Conservation (phyloP, 73 alveolate species). For the Tetrahymena malaccensis region DNA sequence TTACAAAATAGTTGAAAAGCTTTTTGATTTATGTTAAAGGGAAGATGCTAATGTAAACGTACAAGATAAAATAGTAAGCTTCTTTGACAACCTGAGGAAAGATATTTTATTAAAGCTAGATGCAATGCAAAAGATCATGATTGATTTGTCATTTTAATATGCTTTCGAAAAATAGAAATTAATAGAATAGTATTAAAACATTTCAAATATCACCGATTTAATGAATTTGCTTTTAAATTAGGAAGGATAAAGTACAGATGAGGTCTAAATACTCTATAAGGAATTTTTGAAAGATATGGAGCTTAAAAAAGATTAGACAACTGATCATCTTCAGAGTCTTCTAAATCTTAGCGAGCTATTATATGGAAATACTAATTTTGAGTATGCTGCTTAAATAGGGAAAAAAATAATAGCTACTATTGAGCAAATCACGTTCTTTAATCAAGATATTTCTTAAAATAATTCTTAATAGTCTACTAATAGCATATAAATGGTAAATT, state of each 20-base stretch:
- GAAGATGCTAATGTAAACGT: background rate
- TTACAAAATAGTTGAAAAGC: background rate
- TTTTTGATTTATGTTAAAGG: background rate
- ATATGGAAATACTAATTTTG: background rate
- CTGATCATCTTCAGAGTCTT: background rate
- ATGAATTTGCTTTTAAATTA: too few relatives aligned
- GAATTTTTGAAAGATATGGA: background rate
- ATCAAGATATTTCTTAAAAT: too few relatives aligned
- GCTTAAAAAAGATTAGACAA: background rate
- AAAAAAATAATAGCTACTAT: background rate
- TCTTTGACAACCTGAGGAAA: background rate
- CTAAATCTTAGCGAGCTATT: background rate
- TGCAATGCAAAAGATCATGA: background rate
- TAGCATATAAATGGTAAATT: too few relatives aligned
- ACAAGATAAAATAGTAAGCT: too few relatives aligned
- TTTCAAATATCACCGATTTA: background rate
- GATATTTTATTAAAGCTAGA: background rate
- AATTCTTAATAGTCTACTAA: background rate
- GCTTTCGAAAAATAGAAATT: background rate
- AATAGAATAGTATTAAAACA: too few relatives aligned
- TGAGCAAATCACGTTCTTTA: background rate
- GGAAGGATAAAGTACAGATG: background rate
- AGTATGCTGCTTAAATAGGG: background rate
- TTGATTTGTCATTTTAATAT: background rate
- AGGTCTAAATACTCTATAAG: too few relatives aligned